Evolutionary conservation across 208 protist genomes (phyloP).

Genomic region (Willaertia magna): DNA sequence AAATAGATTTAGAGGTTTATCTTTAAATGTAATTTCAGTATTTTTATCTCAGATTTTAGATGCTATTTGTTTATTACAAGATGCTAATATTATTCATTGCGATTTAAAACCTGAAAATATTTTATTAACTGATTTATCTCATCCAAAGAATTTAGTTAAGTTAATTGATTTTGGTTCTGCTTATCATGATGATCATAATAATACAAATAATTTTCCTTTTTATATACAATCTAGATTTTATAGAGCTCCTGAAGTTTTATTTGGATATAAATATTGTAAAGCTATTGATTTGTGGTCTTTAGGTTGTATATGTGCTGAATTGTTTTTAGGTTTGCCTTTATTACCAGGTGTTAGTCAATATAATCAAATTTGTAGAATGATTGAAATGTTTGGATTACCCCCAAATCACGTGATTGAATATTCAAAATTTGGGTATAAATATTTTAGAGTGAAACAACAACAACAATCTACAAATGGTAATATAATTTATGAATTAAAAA

Average conservation of each 20-base stretch:
- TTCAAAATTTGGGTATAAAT: not conserved
- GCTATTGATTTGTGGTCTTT: constrained; percentile 45
- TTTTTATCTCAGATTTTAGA: constrained; percentile 10
- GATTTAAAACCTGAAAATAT: constrained; percentile 28
- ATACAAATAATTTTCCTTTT: constrained; percentile 22
- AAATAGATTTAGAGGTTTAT: constrained; percentile 25
- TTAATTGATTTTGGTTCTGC: constrained; percentile 22
- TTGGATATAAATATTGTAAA: constrained; percentile 26
- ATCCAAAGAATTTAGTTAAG: not conserved
- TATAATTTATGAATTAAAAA: not conserved
- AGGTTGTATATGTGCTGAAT: constrained; percentile 45
- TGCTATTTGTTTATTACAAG: not conserved
- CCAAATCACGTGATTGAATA: not conserved
- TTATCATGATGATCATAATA: not conserved
- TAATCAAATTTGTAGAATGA: constrained; percentile 34
- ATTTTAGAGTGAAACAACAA: not conserved
- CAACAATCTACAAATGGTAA: not conserved
- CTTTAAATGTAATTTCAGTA: not conserved
- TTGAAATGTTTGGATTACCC: constrained; percentile 7
- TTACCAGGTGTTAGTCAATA: constrained; percentile 45
- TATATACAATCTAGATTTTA: constrained; percentile 54
- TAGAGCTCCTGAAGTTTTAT: constrained; percentile 42
- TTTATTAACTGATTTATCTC: constrained; percentile 2
- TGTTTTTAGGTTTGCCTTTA: constrained; percentile 43
- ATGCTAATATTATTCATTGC: constrained; percentile 16